These are phyloP conservation scores for Caryopteris hybrid DNA, from an alignment of 305 asterid species.

Conservation along the genomic window DNA sequence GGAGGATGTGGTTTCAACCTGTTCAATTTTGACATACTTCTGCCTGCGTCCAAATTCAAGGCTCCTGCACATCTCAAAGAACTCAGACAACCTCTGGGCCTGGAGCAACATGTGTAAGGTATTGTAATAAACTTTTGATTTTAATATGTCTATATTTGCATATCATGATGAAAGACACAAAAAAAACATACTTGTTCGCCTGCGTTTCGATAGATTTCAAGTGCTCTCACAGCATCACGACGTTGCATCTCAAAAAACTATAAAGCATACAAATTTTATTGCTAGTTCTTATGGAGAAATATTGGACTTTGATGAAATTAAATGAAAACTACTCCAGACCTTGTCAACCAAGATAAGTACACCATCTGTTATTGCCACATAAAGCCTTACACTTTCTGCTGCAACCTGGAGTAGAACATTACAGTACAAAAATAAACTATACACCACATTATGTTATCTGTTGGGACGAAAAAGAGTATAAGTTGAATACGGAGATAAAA, in stretches of 20 bases:
- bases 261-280: constrained; percentile 13
- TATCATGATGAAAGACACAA: background rate
- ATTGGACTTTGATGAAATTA: background rate
- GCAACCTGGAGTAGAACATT: constrained; percentile 55
- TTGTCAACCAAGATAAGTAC: constrained; percentile 73
- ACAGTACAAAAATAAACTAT: constrained; percentile 6
- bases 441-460: background rate
- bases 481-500: constrained; percentile 1
- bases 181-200: constrained; percentile 53
- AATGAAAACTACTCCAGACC: constrained; percentile 29
- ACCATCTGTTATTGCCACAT: constrained; percentile 82
- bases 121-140: background rate
- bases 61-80: constrained; percentile 73
- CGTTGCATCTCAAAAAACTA: constrained; percentile 82
- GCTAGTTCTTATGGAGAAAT: background rate
- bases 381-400: constrained; percentile 76
- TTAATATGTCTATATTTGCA: background rate
- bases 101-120: constrained; percentile 25
- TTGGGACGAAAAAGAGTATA: background rate
- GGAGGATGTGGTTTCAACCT: constrained; percentile 32
- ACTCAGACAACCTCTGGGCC: constrained; percentile 65
- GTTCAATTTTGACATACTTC: constrained; percentile 67
- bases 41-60: constrained; percentile 69
- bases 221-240: constrained; percentile 67
- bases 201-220: constrained; percentile 67